These are phyloP conservation scores for Lactarius quietus DNA, from an alignment of 768 basidiomycete genomes.

Conservation along the genomic window DNA sequence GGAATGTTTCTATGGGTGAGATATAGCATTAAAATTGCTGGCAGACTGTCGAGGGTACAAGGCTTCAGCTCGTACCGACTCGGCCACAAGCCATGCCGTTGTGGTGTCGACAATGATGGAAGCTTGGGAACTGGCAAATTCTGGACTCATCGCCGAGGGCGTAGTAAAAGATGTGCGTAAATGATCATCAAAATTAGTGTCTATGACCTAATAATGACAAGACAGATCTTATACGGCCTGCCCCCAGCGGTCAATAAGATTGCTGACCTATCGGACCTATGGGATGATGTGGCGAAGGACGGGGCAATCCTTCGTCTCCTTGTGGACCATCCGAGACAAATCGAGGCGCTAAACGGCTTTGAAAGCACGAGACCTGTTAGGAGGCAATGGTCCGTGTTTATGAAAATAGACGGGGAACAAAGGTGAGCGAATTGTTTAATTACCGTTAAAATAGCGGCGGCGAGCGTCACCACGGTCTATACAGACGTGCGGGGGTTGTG, in stretches of 20 bases:
- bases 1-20: neutral
- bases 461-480: constrained; percentile 24
- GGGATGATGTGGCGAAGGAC: constrained; percentile 49
- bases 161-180: constrained; percentile 61
- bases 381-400: constrained; percentile 68
- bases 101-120: constrained; percentile 84
- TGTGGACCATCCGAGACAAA: constrained; percentile 73
- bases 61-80: constrained; percentile 57
- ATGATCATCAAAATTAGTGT: constrained; percentile 5
- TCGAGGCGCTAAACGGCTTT: constrained; percentile 59
- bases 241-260: constrained; percentile 71
- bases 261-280: constrained; percentile 58
- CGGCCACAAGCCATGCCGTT: constrained; percentile 55
- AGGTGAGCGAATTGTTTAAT: constrained; percentile 48
- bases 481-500: constrained; percentile 70
- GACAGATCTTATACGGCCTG: constrained; percentile 76
- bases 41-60: constrained; percentile 71
- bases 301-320: constrained; percentile 66
- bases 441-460: neutral
- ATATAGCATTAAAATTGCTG: neutral
- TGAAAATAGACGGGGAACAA: constrained; percentile 76
- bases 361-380: constrained; percentile 41
- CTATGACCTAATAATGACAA: constrained; percentile 8
- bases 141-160: constrained; percentile 65
- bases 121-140: constrained; percentile 67